Evolutionary conservation across 208 protist species (phyloP).

Genomic region (Strigomonas galati): DNA sequence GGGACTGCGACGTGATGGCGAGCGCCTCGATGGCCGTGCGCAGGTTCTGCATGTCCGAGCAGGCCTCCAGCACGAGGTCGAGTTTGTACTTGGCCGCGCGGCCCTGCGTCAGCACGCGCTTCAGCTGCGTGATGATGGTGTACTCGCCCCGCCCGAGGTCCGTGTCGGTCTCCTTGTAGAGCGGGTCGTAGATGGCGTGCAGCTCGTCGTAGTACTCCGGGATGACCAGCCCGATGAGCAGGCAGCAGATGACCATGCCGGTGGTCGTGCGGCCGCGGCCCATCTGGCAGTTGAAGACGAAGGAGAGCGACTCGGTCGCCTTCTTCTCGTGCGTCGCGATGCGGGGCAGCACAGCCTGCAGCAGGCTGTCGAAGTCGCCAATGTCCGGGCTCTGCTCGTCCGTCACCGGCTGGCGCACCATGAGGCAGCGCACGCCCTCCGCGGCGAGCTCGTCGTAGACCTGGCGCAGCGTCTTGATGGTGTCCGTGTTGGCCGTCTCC

Average conservation of each 20-base stretch:
- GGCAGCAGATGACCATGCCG: slow-evolving; percentile 86
- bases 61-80: slow-evolving; percentile 83
- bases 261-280: slow-evolving; percentile 86
- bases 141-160: slow-evolving; percentile 70
- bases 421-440: slow-evolving; percentile 52
- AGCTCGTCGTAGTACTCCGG: slow-evolving; percentile 87
- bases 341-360: slow-evolving; percentile 55
- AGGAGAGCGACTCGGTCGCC: slow-evolving; percentile 73
- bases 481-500: slow-evolving; percentile 61
- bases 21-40: slow-evolving; percentile 83
- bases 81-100: slow-evolving; percentile 69
- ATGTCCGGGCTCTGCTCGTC: slow-evolving; percentile 84
- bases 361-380: slow-evolving; percentile 75
- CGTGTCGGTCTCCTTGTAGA: slow-evolving; percentile 49
- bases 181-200: slow-evolving; percentile 57
- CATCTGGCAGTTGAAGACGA: slow-evolving; percentile 92
- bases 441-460: slow-evolving; percentile 63
- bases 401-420: slow-evolving; percentile 80
- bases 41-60: slow-evolving; percentile 85
- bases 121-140: slow-evolving; percentile 72
- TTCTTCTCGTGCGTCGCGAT: slow-evolving; percentile 65
- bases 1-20: slow-evolving; percentile 55
- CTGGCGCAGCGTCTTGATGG: slow-evolving; percentile 79
- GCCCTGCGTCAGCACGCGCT: slow-evolving; percentile 70
- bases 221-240: slow-evolving; percentile 78